Evolutionary conservation across 2,329 filamentous ascomycete genomes (phyloP).

Genomic region (Aspergillus amoenus): DNA sequence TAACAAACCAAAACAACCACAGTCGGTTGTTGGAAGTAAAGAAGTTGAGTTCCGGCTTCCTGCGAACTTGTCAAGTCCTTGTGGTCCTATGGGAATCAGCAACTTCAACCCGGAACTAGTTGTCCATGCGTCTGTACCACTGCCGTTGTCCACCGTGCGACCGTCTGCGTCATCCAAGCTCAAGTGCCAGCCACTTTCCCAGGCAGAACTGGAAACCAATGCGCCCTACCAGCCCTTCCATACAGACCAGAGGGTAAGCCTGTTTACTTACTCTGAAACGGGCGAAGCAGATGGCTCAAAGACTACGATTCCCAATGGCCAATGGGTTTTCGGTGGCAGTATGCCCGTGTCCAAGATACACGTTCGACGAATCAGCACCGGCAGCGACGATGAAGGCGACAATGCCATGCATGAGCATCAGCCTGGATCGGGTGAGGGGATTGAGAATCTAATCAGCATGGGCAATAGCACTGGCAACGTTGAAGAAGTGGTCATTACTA

Average conservation of each 20-base stretch:
- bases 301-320: conserved; percentile 28
- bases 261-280: conserved; percentile 62
- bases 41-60: conserved; percentile 68
- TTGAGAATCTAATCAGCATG: conserved; percentile 53
- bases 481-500: conserved; percentile 80
- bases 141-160: conserved; percentile 42
- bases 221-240: conserved; percentile 96
- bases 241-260: conserved; percentile 78
- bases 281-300: conserved; percentile 45
- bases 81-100: conserved; percentile 58
- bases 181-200: conserved; percentile 58
- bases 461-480: conserved; percentile 57
- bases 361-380: conserved; percentile 44
- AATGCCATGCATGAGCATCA: conserved; percentile 32
- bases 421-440: conserved; percentile 37
- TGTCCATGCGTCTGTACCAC: conserved; percentile 42
- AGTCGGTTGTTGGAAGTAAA: conserved; percentile 56
- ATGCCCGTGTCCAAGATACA: conserved; percentile 50
- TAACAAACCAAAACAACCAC: conserved; percentile 54
- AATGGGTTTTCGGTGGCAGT: conserved; percentile 56
- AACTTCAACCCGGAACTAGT: conserved; percentile 51
- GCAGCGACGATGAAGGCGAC: conserved; percentile 39
- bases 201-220: conserved; percentile 94
- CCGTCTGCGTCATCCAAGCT: conserved; percentile 38
- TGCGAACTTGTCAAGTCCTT: conserved; percentile 58